Evolutionary conservation across 768 basidiomycete species (phyloP).

Genomic region (Termitomyces sp.): DNA sequence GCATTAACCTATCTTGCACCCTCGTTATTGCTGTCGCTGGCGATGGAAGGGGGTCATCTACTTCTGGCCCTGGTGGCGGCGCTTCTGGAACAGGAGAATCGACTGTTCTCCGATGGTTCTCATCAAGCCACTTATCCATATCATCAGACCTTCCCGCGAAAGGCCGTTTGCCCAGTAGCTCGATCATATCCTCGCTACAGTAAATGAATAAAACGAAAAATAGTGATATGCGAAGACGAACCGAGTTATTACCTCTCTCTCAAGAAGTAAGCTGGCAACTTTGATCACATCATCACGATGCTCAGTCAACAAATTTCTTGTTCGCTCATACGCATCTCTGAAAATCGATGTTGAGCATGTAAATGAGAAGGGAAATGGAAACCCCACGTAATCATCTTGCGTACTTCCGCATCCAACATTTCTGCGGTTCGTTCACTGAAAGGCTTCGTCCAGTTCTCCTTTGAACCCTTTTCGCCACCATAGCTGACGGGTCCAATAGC

Average conservation of each 20-base stretch:
- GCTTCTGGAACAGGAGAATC: conserved; percentile 14
- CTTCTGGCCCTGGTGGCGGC: conserved; percentile 25
- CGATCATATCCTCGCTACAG: conserved; percentile 81
- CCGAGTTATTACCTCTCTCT: conserved; percentile 96
- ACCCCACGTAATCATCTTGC: conserved; percentile 86
- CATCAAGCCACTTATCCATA: conserved; percentile 97
- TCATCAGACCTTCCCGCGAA: conserved; percentile 79
- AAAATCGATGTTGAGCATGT: conserved; percentile 4
- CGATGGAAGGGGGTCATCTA: conserved; percentile 42
- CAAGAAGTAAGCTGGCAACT: conserved; percentile 85
- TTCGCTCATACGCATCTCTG: conserved; percentile 79
- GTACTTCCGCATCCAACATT: conserved; percentile 86
- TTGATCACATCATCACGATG: conserved; percentile 90
- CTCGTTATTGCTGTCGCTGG: conserved; percentile 44
- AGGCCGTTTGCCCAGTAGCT: conserved; percentile 77
- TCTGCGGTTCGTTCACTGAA: conserved; percentile 98
- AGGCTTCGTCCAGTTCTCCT: conserved; percentile 92
- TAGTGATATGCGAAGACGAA: conserved; percentile 29
- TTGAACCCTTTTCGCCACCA: conserved; percentile 79
- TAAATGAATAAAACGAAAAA: conserved; percentile 5
- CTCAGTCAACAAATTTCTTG: conserved; percentile 73
- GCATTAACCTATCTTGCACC: conserved; percentile 23
- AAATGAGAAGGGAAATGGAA: neutral
- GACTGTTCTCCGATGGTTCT: conserved; percentile 55
- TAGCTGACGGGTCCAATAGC: conserved; percentile 96